phyloP scores from a whole-genome alignment of 768 basidiomycete genomes.

The Russula emetica region DNA sequence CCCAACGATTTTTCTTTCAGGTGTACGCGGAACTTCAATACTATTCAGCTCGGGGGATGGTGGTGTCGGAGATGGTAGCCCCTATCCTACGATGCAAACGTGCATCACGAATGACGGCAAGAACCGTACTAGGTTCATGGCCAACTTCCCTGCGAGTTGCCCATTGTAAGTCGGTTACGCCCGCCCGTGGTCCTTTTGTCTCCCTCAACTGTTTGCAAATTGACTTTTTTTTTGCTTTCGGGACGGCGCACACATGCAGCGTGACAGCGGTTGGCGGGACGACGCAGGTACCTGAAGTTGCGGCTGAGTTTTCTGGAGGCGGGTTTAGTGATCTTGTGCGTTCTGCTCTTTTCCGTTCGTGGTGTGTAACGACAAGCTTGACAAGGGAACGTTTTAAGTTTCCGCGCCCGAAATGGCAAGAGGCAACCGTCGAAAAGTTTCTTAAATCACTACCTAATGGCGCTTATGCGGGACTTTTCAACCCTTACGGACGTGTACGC shows the following conservation, averaged over 20 bases:
- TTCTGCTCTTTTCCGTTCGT: slow-evolving; percentile 7
- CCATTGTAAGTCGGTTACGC: slow-evolving; percentile 34
- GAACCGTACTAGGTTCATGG: slow-evolving; percentile 50
- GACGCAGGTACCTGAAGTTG: slow-evolving; percentile 51
- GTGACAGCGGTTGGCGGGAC: slow-evolving; percentile 74
- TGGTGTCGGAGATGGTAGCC: slow-evolving; percentile 64
- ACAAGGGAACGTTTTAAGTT: slow-evolving; percentile 38
- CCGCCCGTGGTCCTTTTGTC: neutral
- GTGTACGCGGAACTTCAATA: slow-evolving; percentile 62
- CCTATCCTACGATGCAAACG: slow-evolving; percentile 48
- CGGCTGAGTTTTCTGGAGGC: slow-evolving; percentile 61
- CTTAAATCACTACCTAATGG: slow-evolving; percentile 42
- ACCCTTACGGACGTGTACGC: slow-evolving; percentile 49
- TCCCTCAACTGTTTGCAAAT: neutral
- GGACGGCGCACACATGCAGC: slow-evolving; percentile 33
- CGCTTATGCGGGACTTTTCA: slow-evolving; percentile 53
- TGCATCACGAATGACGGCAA: slow-evolving; percentile 58
- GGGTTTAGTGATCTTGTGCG: slow-evolving; percentile 68
- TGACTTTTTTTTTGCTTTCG: neutral
- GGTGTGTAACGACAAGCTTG: neutral
- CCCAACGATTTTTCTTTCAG: slow-evolving; percentile 32
- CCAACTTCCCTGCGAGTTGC: slow-evolving; percentile 54
- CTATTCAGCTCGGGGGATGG: slow-evolving; percentile 64
- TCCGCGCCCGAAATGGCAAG: slow-evolving; percentile 50
- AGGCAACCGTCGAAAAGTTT: slow-evolving; percentile 41